These are phyloP conservation scores for Sphagnum contortum DNA, from an alignment of 225 moss, liverwort and hornwort species.

Conservation along the genomic window DNA sequence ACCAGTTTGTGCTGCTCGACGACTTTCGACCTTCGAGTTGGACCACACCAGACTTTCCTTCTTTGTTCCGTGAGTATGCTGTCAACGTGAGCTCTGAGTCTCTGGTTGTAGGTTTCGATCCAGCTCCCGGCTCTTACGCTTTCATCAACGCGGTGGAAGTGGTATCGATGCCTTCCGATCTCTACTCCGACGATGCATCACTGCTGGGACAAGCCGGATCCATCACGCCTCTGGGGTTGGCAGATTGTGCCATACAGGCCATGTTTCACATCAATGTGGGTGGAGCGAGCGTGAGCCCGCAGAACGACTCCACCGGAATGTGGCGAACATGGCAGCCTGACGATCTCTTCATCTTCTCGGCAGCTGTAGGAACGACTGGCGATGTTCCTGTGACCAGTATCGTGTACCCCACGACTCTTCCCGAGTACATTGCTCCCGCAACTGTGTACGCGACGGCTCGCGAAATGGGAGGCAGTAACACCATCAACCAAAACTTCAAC, in stretches of 20 bases:
- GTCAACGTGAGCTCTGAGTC: conserved; percentile 15
- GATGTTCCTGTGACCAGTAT: conserved; percentile 3
- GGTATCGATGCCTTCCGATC: conserved; percentile 32
- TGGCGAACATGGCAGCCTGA: conserved; percentile 47
- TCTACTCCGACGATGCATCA: conserved; percentile 2
- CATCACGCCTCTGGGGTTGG: background rate
- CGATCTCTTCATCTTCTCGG: conserved; percentile 15
- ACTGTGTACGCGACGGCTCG: conserved; percentile 61
- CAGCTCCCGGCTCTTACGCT: conserved; percentile 29
- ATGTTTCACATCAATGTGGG: conserved; percentile 81
- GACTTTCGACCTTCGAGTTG: conserved; percentile 15
- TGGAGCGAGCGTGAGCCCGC: conserved; percentile 19
- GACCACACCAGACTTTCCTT: conserved; percentile 4
- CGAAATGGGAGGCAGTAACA: conserved; percentile 27
- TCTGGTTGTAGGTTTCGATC: conserved; percentile 22
- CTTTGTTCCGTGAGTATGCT: conserved; percentile 52
- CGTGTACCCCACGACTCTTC: conserved; percentile 15
- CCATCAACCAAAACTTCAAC: conserved; percentile 24
- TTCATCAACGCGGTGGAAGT: conserved; percentile 73
- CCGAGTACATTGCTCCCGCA: conserved; percentile 35
- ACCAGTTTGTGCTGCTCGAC: conserved; percentile 45
- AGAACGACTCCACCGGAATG: conserved; percentile 36
- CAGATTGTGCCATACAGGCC: conserved; percentile 37
- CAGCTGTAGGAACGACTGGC: conserved; percentile 16
- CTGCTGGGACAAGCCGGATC: conserved; percentile 4